These are phyloP conservation scores for Lactarius trivialis DNA, from an alignment of 768 basidiomycete species.

Conservation along the genomic window DNA sequence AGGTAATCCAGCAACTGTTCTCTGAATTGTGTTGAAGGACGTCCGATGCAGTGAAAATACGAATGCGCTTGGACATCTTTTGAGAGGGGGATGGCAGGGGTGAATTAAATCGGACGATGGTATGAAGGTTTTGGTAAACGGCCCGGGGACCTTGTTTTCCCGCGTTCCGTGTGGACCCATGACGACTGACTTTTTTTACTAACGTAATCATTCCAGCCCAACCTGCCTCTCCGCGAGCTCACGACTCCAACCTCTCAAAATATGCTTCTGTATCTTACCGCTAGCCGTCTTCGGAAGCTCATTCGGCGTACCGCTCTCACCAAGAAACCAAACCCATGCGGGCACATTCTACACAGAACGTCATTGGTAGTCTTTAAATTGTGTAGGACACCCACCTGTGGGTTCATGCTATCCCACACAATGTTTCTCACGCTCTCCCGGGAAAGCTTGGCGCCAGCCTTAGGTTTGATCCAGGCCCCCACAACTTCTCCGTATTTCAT, in stretches of 20 bases:
- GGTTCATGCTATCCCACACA: constrained; percentile 63
- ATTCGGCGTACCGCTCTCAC: constrained; percentile 49
- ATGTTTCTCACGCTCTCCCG: constrained; percentile 46
- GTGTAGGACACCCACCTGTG: constrained; percentile 47
- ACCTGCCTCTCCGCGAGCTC: constrained; percentile 42
- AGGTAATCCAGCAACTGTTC: constrained; percentile 75
- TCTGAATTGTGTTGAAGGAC: constrained; percentile 54
- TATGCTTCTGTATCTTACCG: constrained; percentile 81
- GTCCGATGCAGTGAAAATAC: constrained; percentile 71
- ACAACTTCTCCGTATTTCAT: constrained; percentile 68
- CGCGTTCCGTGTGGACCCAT: neutral
- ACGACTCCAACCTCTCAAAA: constrained; percentile 63
- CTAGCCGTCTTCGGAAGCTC: constrained; percentile 83
- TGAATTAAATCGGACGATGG: neutral
- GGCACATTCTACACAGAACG: constrained; percentile 57
- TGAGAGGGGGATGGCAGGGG: constrained; percentile 11
- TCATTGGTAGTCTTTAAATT: neutral
- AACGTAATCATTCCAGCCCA: constrained; percentile 28
- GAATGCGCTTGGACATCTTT: constrained; percentile 56
- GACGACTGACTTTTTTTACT: neutral
- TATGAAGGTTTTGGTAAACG: neutral
- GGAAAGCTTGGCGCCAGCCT: constrained; percentile 29
- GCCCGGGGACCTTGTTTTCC: neutral
- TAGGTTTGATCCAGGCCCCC: constrained; percentile 66
- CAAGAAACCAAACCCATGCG: constrained; percentile 77